Conservation (phyloP, 2,329 filamentous ascomycete species). For the Clonostachys byssicola region DNA sequence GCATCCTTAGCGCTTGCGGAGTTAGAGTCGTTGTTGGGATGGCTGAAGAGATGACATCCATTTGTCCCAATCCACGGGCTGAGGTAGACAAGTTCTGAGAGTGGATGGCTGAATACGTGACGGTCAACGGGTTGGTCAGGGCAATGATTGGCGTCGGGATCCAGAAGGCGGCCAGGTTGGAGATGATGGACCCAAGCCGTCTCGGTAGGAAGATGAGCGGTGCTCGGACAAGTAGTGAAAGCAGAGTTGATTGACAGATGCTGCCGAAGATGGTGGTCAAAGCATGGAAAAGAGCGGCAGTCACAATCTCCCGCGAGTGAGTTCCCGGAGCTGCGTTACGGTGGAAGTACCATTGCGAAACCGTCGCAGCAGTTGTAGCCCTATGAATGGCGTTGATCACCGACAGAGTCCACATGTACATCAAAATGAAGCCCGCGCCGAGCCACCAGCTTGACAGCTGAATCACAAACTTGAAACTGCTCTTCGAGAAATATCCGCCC, state of each 20-base stretch:
- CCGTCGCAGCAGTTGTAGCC: constrained; percentile 87
- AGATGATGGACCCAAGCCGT: constrained; percentile 59
- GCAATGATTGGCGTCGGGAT: constrained; percentile 82
- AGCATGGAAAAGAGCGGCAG: constrained; percentile 78
- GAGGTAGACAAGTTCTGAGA: constrained; percentile 76
- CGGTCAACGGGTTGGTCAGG: constrained; percentile 83
- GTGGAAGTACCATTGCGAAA: constrained; percentile 99
- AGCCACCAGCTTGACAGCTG: constrained; percentile 92
- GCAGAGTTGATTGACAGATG: constrained; percentile 80
- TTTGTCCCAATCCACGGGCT: constrained; percentile 73
- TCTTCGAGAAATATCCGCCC: constrained; percentile 74
- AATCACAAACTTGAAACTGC: constrained; percentile 67
- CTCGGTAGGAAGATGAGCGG: constrained; percentile 81
- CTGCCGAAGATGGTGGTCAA: constrained; percentile 86
- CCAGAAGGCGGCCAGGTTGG: constrained; percentile 72
- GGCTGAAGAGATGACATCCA: constrained; percentile 73
- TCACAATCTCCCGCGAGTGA: constrained; percentile 75
- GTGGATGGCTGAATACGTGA: constrained; percentile 93
- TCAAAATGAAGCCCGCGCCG: constrained; percentile 83
- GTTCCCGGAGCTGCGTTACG: constrained; percentile 76
- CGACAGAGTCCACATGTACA: constrained; percentile 93
- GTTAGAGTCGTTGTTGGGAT: constrained; percentile 71
- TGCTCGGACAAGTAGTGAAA: constrained; percentile 76
- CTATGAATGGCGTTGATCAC: constrained; percentile 86
- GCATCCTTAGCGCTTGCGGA: constrained; percentile 42